Evolutionary conservation across 1,284 basidiomycete species (phyloP).

Genomic region (Papiliotrema nemorosa): DNA sequence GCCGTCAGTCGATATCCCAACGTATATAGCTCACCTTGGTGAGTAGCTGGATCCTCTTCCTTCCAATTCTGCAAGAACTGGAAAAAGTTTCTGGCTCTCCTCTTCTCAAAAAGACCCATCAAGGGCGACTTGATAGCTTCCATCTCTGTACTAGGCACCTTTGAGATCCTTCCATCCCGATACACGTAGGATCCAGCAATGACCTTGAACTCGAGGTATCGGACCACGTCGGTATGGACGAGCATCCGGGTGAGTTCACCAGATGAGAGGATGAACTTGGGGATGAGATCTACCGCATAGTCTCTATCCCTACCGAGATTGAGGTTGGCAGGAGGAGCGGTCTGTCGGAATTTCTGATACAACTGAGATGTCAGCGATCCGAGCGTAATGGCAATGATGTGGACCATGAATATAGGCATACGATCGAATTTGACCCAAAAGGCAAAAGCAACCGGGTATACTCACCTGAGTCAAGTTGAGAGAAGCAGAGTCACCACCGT

Average conservation of each 20-base stretch:
- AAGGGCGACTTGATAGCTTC: constrained; percentile 92
- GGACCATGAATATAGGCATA: too few species aligned
- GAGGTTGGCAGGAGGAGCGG: constrained; percentile 60
- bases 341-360: constrained; percentile 81
- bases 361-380: constrained; percentile 57
- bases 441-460: neutral
- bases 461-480: constrained; percentile 92
- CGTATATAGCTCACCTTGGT: constrained; percentile 66
- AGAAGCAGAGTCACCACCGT: constrained; percentile 95
- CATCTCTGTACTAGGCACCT: constrained; percentile 96
- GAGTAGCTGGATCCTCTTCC: constrained; percentile 89
- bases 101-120: constrained; percentile 99
- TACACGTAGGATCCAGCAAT: constrained; percentile 98
- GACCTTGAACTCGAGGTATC: constrained; percentile 99
- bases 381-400: neutral
- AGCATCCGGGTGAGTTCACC: constrained; percentile 98
- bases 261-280: constrained; percentile 97
- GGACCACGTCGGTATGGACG: constrained; percentile 97
- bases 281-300: constrained; percentile 90
- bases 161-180: constrained; percentile 93
- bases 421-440: neutral
- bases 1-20: neutral
- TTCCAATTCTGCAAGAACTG: constrained; percentile 95
- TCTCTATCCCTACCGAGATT: constrained; percentile 85
- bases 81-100: constrained; percentile 98